Evolutionary conservation across 2,329 filamentous ascomycete genomes (phyloP).

Genomic region (Colletotrichum siamense): DNA sequence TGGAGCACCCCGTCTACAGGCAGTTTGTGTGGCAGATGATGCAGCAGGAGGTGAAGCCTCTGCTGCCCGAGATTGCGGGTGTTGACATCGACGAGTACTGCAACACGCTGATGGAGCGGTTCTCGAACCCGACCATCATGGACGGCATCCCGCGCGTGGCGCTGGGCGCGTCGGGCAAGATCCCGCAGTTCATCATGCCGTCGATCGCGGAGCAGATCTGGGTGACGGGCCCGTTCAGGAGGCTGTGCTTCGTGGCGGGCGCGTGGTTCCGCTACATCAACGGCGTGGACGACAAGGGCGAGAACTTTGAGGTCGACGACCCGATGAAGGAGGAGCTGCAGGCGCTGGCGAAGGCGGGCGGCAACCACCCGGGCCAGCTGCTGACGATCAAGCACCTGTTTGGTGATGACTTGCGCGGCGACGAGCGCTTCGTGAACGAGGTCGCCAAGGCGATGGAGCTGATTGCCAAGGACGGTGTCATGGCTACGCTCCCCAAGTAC

Average conservation of each 20-base stretch:
- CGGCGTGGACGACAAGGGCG: slow-evolving; percentile 54
- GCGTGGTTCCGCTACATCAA: slow-evolving; percentile 58
- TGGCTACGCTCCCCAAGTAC: slow-evolving; percentile 57
- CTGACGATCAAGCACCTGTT: slow-evolving; percentile 53
- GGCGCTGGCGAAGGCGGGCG: slow-evolving; percentile 48
- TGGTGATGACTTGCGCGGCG: slow-evolving; percentile 54
- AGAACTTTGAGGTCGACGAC: slow-evolving; percentile 47
- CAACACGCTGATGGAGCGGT: slow-evolving; percentile 57
- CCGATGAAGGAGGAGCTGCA: slow-evolving; percentile 54
- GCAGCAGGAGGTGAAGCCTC: slow-evolving; percentile 59
- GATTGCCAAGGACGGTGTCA: slow-evolving; percentile 50
- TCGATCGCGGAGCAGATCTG: slow-evolving; percentile 53
- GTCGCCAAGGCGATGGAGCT: slow-evolving; percentile 52
- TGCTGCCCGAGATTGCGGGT: slow-evolving; percentile 53
- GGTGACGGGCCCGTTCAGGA: slow-evolving; percentile 48
- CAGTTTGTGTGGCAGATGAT: slow-evolving; percentile 59
- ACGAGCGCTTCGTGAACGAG: slow-evolving; percentile 52
- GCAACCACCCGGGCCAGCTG: slow-evolving; percentile 44
- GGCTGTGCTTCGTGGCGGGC: slow-evolving; percentile 52
- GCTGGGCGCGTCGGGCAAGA: slow-evolving; percentile 58
- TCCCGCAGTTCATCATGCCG: slow-evolving; percentile 57
- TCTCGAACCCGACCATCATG: slow-evolving; percentile 62
- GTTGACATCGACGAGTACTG: slow-evolving; percentile 59
- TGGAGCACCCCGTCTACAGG: slow-evolving; percentile 51
- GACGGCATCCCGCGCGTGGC: slow-evolving; percentile 58